A percentile compares a stretch with the other conserved stretches of the same genome.
These are phyloP conservation scores for Sporodiniella umbellata DNA, from an alignment of 371 early-diverging fungal genomes.

Conservation along the genomic window DNA sequence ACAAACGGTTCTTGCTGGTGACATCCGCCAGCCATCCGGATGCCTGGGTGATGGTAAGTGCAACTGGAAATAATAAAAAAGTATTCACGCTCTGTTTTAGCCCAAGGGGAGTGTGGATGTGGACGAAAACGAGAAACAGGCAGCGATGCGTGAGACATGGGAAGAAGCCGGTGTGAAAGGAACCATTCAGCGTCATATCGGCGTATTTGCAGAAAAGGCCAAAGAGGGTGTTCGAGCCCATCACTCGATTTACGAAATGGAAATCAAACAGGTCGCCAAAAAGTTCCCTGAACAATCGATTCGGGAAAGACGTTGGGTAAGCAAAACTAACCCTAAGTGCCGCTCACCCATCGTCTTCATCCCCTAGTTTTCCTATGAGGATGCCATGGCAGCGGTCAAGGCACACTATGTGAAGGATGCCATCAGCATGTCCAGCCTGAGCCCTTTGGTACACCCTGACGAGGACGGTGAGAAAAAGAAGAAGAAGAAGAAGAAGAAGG, in stretches of 20 bases:
- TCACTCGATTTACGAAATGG: constrained; percentile 55
- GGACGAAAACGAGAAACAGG: constrained; percentile 54
- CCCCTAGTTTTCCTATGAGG: constrained; percentile 50
- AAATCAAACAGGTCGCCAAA: constrained; percentile 47
- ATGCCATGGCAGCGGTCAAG: constrained; percentile 33
- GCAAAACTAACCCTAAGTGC: too few species aligned
- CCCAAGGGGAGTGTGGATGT: constrained; percentile 64
- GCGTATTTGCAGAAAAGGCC: constrained; percentile 44
- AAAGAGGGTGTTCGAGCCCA: constrained; percentile 41
- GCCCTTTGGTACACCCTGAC: constrained; percentile 10
- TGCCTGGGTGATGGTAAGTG: constrained; percentile 47
- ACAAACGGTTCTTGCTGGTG: constrained; percentile 45
- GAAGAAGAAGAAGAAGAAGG: constrained; percentile 4
- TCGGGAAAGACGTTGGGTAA: constrained; percentile 54
- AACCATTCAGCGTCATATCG: constrained; percentile 38
- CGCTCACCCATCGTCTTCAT: too few species aligned
- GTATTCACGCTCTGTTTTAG: constrained; percentile 2
- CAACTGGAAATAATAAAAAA: background rate
- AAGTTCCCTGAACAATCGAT: constrained; percentile 53
- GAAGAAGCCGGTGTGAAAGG: constrained; percentile 60
- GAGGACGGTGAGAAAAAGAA: constrained; percentile 5
- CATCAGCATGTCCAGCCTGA: constrained; percentile 32
- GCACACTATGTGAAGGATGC: constrained; percentile 53
- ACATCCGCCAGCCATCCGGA: constrained; percentile 39
- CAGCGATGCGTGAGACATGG: constrained; percentile 56